A percentile compares a stretch with the other conserved stretches of the same genome.
Evolutionary conservation across 371 early-diverging fungal species (phyloP).

Genomic region (Apophysomyces elegans): DNA sequence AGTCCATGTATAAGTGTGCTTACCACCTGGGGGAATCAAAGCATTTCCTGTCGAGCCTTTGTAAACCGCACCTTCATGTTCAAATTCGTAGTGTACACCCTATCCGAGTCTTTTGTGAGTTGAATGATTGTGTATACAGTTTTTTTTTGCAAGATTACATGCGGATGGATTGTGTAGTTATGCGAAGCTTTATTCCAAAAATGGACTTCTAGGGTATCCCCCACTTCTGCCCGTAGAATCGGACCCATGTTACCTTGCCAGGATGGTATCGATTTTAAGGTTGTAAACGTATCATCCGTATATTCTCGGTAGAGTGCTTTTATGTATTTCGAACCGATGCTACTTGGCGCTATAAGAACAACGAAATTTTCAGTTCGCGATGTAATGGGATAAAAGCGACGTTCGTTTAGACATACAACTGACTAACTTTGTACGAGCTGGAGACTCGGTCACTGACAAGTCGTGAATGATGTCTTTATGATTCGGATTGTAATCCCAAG

Average conservation of each 20-base stretch:
- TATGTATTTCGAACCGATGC: conserved; percentile 46
- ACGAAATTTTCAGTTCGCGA: not conserved
- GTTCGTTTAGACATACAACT: conserved; percentile 14
- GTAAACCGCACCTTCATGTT: conserved; percentile 56
- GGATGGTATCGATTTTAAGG: conserved; percentile 21
- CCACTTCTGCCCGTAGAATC: conserved; percentile 54
- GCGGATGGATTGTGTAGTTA: conserved; percentile 55
- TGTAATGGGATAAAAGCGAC: not conserved
- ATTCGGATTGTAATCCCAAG: conserved; percentile 45
- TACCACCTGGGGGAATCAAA: conserved; percentile 40
- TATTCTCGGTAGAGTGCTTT: conserved; percentile 58
- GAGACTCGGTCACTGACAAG: conserved; percentile 12
- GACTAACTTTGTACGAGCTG: conserved; percentile 24
- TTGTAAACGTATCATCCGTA: conserved; percentile 39
- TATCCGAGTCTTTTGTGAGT: conserved; percentile 9
- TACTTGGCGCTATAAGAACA: conserved; percentile 21
- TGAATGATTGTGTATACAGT: too few relatives aligned
- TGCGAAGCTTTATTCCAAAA: conserved; percentile 47
- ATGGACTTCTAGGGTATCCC: conserved; percentile 48
- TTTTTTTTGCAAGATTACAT: conserved; percentile 25
- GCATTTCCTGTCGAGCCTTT: conserved; percentile 35
- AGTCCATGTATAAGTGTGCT: conserved; percentile 50
- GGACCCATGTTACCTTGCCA: conserved; percentile 60
- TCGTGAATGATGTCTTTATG: conserved; percentile 19
- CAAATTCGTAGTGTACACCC: conserved; percentile 54